Evolutionary conservation across 2,329 filamentous ascomycete species (phyloP), one percentile per base, ranked within the genome.

Genomic region (Podosphaera aphanis): DNA sequence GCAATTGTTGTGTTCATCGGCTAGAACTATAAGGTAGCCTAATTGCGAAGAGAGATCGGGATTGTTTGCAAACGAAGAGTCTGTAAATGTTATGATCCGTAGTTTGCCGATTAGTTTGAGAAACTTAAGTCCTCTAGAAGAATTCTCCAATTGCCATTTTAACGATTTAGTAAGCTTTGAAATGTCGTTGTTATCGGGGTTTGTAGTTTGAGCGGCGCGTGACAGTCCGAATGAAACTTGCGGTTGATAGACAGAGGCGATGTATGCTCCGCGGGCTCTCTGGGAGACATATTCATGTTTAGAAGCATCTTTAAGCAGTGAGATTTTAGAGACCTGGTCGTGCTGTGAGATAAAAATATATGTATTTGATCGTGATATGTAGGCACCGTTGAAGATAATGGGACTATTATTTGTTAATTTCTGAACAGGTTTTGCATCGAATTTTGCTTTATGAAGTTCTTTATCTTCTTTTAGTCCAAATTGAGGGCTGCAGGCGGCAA

Each of bases 1-100:
- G 25, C 16, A 23, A 15, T 40, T 29, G 18, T 46, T 36, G 20
- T 25, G 11, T 27, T 38, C 18, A 40, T 46, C 44, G 15, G 25
- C 23, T 18, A 40, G 36, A 36, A 39, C 21, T 16, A 46, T 46
- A 16, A 45, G 13, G 16, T 36, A 45, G 5, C 43, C 35, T 21
- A 45, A 8, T 45, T 37, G 20, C 11, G 31, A 37, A 11, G 18
- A 10, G 5, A 37, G 16, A 25, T 45, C 43, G 11, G 18, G 8
- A 45, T 45, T 45, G n/a, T 45, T 45, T 20, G 31, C 19, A 18
- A 45, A 45, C 25, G 25, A 29, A 5, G 25, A 29, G 25, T 29
- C 25, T 11, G 25, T 29, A 29, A 29, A 29, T 29, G 29, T 21
- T 11, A 45, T 20, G 13, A 45, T n/a, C 5, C 16, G 8, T 45